phyloP scores from a whole-genome alignment of 2,329 filamentous ascomycete species.

The Penicillium sp. region DNA sequence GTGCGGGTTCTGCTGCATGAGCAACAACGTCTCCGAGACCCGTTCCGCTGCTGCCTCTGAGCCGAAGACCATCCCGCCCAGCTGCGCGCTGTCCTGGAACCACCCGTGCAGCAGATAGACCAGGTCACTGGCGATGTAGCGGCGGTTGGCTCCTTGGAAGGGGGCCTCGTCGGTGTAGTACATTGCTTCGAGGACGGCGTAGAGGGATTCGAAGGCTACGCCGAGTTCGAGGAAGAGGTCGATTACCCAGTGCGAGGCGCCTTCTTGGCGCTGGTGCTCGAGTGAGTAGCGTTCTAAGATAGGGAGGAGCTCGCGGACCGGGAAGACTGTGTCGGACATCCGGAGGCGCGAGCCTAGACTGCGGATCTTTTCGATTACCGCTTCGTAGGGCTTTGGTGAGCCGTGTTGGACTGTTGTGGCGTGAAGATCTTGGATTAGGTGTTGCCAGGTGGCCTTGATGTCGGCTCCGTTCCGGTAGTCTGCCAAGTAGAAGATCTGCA shows the following conservation, averaged over 20 bases:
- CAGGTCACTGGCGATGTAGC: constrained; percentile 64
- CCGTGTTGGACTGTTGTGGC: constrained; percentile 52
- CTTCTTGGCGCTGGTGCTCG: constrained; percentile 53
- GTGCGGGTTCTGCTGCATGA: constrained; percentile 49
- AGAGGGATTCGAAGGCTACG: constrained; percentile 64
- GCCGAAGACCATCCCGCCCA: constrained; percentile 62
- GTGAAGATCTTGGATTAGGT: constrained; percentile 75
- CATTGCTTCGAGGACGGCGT: constrained; percentile 66
- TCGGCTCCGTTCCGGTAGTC: constrained; percentile 88
- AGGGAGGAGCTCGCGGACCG: constrained; percentile 57
- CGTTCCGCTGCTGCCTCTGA: constrained; percentile 61
- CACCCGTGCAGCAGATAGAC: constrained; percentile 65
- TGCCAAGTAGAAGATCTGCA: constrained; percentile 88
- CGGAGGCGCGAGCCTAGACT: constrained; percentile 60
- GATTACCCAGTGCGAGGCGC: constrained; percentile 62
- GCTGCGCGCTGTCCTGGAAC: constrained; percentile 61
- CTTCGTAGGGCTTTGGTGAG: constrained; percentile 52
- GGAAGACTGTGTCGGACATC: constrained; percentile 61
- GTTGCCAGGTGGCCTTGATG: constrained; percentile 82
- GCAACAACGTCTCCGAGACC: constrained; percentile 49
- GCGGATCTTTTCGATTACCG: constrained; percentile 58
- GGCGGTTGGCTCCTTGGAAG: constrained; percentile 62
- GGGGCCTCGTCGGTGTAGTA: constrained; percentile 70
- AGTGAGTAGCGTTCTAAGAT: constrained; percentile 60
- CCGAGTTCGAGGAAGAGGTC: constrained; percentile 68